A percentile compares a stretch with the other conserved stretches of the same genome.
Evolutionary conservation across 164 flowering plant genomes (phyloP).

Genomic region (Stephania cephalantha): DNA sequence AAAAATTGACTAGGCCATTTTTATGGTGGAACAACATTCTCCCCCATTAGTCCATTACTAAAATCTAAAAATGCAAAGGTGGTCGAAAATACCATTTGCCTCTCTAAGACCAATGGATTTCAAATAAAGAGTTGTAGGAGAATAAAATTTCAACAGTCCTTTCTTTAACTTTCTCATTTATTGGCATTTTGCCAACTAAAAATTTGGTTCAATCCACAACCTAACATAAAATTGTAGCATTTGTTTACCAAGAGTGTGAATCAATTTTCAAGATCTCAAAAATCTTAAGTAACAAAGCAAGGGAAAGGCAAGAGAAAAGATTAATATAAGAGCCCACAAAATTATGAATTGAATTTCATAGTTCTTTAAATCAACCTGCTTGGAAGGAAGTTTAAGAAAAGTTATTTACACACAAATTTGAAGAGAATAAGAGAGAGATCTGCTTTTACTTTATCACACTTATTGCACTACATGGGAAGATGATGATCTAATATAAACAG

Average conservation of each 20-base stretch:
- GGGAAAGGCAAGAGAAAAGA: neutral
- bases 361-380: neutral
- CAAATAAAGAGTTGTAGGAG: neutral
- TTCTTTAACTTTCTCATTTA: no score
- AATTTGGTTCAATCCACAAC: no score
- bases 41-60: neutral
- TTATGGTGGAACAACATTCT: neutral
- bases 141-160: no score
- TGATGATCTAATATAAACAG: no score
- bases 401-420: neutral
- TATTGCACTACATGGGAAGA: neutral
- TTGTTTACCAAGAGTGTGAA: no score
- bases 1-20: neutral
- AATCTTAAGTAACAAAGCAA: neutral
- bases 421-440: neutral
- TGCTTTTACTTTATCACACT: neutral
- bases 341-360: neutral
- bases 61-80: neutral
- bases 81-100: neutral
- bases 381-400: neutral
- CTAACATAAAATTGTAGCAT: no score
- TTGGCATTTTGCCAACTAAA: no score
- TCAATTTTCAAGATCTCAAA: neutral
- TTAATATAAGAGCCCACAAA: neutral
- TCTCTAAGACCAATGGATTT: neutral